Percentiles rank a stretch among this genome's conserved stretches.
These are phyloP conservation scores for Podaxis sp. DNA, from an alignment of 768 basidiomycete genomes.

Conservation along the genomic window DNA sequence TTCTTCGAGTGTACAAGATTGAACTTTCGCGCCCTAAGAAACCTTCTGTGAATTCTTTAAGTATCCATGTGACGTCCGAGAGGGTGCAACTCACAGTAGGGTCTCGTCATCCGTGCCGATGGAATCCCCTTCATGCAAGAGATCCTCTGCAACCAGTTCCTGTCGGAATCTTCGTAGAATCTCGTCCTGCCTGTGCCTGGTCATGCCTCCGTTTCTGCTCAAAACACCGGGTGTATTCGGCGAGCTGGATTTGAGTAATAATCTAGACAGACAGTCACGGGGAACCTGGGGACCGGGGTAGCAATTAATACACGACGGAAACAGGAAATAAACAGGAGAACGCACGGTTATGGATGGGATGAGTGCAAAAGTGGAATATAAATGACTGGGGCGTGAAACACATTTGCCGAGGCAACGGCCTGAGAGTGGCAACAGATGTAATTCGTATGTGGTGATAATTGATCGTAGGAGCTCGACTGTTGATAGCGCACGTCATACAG, in stretches of 20 bases:
- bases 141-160: conserved; percentile 49
- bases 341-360: not conserved
- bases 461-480: not conserved
- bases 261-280: not conserved
- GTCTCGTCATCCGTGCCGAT: conserved; percentile 62
- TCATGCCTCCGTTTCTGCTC: not conserved
- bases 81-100: conserved; percentile 47
- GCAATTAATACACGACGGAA: not conserved
- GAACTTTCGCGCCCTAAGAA: conserved; percentile 72
- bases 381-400: conserved; percentile 6
- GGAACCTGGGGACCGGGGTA: conserved; percentile 13
- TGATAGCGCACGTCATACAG: not conserved
- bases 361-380: not conserved
- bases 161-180: conserved; percentile 51
- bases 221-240: not conserved
- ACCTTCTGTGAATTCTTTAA: conserved; percentile 48
- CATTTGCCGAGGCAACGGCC: not conserved
- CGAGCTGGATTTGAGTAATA: not conserved
- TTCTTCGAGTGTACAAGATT: conserved; percentile 55
- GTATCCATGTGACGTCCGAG: not conserved
- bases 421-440: not conserved
- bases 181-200: conserved; percentile 27
- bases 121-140: conserved; percentile 58
- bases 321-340: not conserved
- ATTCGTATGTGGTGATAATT: not conserved